Conservation (phyloP, 139 green algal genomes). For the Auxenochlorella pyrenoidosa region DNA sequence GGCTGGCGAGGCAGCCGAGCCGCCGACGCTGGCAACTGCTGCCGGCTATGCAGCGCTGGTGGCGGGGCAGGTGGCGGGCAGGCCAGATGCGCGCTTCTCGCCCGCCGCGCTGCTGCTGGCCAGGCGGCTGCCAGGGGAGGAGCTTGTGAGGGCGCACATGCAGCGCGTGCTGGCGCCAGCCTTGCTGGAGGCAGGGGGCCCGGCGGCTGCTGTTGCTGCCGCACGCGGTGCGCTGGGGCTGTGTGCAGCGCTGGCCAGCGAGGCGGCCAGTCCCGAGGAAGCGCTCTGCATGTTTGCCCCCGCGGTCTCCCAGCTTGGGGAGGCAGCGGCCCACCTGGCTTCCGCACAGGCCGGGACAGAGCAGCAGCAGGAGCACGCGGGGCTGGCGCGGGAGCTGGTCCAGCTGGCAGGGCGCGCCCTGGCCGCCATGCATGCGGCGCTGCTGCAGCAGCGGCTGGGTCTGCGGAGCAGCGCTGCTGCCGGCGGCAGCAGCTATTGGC, state of each 20-base stretch:
- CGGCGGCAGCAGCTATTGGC: constrained; percentile 4
- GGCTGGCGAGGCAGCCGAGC: not conserved
- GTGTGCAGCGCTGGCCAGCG: not conserved
- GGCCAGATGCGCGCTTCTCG: constrained; percentile 18
- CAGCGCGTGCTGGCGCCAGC: not conserved
- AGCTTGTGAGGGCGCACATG: constrained; percentile 8
- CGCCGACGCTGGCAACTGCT: not conserved
- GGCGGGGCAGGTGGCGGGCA: not conserved
- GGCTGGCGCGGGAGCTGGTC: not conserved
- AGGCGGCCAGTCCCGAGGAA: not conserved
- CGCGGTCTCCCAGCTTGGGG: not conserved
- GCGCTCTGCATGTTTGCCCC: constrained; percentile 15
- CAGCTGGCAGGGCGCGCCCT: not conserved
- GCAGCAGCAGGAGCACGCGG: not conserved
- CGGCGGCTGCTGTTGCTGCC: not conserved
- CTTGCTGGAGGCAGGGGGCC: too few relatives aligned
- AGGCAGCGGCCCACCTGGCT: not conserved
- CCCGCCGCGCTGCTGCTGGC: constrained; percentile 13
- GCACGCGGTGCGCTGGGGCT: not conserved
- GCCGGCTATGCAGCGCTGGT: not conserved
- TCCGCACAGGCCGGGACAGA: not conserved
- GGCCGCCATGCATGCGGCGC: constrained; percentile 18
- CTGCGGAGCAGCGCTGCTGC: not conserved
- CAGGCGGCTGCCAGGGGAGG: not conserved
- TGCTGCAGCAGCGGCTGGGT: constrained; percentile 3